Evolutionary conservation across 106 monocot genomes (phyloP), one percentile per base, ranked within the genome.

Genomic region (Apostasia ramifera): DNA sequence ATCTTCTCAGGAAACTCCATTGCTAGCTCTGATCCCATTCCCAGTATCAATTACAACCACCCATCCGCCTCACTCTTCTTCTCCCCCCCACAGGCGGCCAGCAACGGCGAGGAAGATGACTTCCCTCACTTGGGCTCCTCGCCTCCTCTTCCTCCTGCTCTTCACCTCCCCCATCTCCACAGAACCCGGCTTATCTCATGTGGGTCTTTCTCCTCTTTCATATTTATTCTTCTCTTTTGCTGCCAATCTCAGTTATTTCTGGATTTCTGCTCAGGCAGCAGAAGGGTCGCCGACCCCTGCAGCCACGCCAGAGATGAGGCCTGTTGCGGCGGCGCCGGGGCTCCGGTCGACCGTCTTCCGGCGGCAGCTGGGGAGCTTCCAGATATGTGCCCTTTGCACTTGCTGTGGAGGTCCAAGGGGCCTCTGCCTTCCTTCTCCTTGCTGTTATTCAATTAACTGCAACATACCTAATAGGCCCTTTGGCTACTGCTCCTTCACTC

Each of bases 381-480:
- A 81, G 81, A 80, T 91, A 64, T 95, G 95, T 42, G 83, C 91
- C 6, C 74, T 95, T 44, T 95, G 95, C 82, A 95, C 91, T 50
- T 95, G 95, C 80, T 95, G 95, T 51, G 95, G 95, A 1, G 95
- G 95, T 1, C 82, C 86, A 5, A 79, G 64, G 55, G 78, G 86
- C 39, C 71, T 86, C 64, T 95, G 95, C 77, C 46, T 95, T 13
- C 91, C 95, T 13, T 91, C 95, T 14, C 91, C 95, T 11, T 95
- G 95, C 73, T 95, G 95, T 80, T 95, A 95, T 71, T 78, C 91
- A 46, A 89, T 95, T 81, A 95, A 88, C 78, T 95, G 95, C 89
- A 95, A 91, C 78, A 95, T 95, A 48, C 91, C 95, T 58, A 95
- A 95, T 65, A 64, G 91, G 71, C 95, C 95, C 46, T 95, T 95